phyloP scores from a whole-genome alignment of 441 rosid species.

The California macrophylla region DNA sequence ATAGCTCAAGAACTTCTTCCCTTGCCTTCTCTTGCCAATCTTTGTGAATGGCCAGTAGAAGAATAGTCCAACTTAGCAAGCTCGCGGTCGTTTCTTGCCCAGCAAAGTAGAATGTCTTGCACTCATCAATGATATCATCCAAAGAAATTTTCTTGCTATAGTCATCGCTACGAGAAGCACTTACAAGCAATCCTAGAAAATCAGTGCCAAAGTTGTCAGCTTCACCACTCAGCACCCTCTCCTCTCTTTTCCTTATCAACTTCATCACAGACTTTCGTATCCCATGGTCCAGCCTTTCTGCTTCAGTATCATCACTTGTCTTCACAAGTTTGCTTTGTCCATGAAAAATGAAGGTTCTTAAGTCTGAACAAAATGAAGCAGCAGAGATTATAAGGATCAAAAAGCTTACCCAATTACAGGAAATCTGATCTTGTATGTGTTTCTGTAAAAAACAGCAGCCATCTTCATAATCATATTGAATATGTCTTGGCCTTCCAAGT shows the following conservation, averaged over 20 bases:
- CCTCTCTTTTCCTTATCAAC: constrained; percentile 24
- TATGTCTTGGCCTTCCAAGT: constrained; percentile 18
- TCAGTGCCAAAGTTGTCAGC: constrained; percentile 17
- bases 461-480: constrained; percentile 22
- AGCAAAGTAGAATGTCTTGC: constrained; percentile 33
- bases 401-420: neutral
- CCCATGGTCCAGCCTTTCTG: constrained; percentile 23
- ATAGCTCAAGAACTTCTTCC: constrained; percentile 24
- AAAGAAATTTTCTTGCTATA: constrained; percentile 23
- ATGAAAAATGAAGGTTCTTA: no score
- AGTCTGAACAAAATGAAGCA: neutral
- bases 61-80: constrained; percentile 33
- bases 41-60: constrained; percentile 32
- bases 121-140: constrained; percentile 35
- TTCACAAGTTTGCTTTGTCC: constrained; percentile 18
- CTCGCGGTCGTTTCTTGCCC: constrained; percentile 37
- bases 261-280: constrained; percentile 17
- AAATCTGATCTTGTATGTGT: neutral
- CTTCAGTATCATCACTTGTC: constrained; percentile 22
- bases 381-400: neutral
- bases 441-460: neutral
- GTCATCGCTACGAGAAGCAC: constrained; percentile 21
- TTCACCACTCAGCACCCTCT: constrained; percentile 12
- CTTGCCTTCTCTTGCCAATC: constrained; percentile 44
- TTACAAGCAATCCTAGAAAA: constrained; percentile 24